These are phyloP conservation scores for Margaritispora aquatica DNA, from an alignment of 495 filamentous ascomycete species.

Conservation along the genomic window DNA sequence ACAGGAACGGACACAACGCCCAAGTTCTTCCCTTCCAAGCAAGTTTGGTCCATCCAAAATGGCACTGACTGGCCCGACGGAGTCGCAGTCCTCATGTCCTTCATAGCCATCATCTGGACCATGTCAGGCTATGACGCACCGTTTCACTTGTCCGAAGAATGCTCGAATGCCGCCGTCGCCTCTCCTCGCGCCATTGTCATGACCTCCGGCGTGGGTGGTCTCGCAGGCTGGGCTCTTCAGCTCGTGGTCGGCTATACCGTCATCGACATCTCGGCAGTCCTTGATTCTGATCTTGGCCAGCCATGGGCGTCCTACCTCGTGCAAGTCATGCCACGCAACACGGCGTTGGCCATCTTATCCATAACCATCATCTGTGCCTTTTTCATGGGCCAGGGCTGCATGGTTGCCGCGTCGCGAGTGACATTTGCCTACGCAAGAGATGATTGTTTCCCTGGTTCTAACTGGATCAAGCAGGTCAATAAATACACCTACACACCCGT, in stretches of 20 bases:
- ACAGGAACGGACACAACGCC: slow-evolving; percentile 35
- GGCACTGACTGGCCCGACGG: slow-evolving; percentile 67
- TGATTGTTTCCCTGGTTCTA: slow-evolving; percentile 66
- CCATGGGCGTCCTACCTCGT: slow-evolving; percentile 72
- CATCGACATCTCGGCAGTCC: slow-evolving; percentile 53
- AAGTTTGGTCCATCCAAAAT: slow-evolving; percentile 68
- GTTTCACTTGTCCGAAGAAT: slow-evolving; percentile 74
- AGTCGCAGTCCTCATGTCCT: slow-evolving; percentile 69
- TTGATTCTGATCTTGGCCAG: slow-evolving; percentile 62
- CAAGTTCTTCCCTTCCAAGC: slow-evolving; percentile 54
- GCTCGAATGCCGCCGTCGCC: slow-evolving; percentile 69
- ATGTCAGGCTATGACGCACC: slow-evolving; percentile 49
- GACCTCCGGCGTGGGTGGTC: slow-evolving; percentile 59
- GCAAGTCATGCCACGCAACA: slow-evolving; percentile 61
- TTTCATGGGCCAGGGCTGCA: slow-evolving; percentile 78
- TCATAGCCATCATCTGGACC: slow-evolving; percentile 57
- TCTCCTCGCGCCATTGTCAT: slow-evolving; percentile 73
- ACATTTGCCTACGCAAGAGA: slow-evolving; percentile 78
- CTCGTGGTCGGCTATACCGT: slow-evolving; percentile 79
- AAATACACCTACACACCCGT: slow-evolving; percentile 61
- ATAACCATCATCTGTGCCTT: slow-evolving; percentile 73
- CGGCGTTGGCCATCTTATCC: slow-evolving; percentile 57
- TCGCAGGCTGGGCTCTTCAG: slow-evolving; percentile 71
- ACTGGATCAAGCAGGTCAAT: slow-evolving; percentile 62
- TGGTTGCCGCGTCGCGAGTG: slow-evolving; percentile 74